phyloP scores from a whole-genome alignment of 2,329 filamentous ascomycete species.

The Ascochyta clinopodiicola region DNA sequence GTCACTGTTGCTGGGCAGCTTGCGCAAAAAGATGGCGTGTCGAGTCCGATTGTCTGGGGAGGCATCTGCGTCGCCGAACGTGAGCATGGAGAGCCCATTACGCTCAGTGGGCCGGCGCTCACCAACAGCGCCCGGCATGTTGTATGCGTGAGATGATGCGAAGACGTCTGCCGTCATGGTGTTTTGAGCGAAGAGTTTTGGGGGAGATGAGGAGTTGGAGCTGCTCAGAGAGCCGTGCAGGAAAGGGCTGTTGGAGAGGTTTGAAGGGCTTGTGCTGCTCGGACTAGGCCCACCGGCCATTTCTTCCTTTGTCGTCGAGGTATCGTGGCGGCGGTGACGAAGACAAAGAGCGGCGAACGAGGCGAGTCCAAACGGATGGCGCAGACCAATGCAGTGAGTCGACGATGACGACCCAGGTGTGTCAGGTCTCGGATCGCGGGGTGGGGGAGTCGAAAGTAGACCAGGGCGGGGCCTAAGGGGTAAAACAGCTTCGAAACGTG shows the following conservation, averaged over 20 bases:
- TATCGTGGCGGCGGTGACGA: constrained; percentile 32
- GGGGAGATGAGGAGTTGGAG: constrained; percentile 50
- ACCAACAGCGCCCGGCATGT: constrained; percentile 48
- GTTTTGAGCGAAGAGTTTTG: constrained; percentile 44
- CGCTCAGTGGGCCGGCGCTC: constrained; percentile 50
- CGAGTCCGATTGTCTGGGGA: constrained; percentile 31
- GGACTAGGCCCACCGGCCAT: constrained; percentile 52
- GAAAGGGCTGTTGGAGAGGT: constrained; percentile 49
- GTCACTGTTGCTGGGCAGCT: constrained; percentile 64
- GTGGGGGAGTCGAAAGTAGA: constrained; percentile 24
- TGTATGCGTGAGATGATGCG: constrained; percentile 48
- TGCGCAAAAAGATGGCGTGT: constrained; percentile 62
- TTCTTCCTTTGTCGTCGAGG: constrained; percentile 43
- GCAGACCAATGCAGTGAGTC: constrained; percentile 27
- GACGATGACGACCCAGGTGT: constrained; percentile 25
- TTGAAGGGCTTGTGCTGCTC: constrained; percentile 51
- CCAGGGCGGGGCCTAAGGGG: constrained; percentile 22
- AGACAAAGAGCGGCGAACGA: constrained; percentile 41
- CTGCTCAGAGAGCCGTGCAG: constrained; percentile 49
- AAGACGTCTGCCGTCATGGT: constrained; percentile 52
- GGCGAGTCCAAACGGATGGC: constrained; percentile 24
- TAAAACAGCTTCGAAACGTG: constrained; percentile 48
- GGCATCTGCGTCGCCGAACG: constrained; percentile 45
- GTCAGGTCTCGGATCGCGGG: constrained; percentile 25
- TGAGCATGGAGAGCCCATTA: constrained; percentile 43